These are phyloP conservation scores for Herpetomonas tarakana DNA, from an alignment of 208 protist genomes.

Conservation along the genomic window DNA sequence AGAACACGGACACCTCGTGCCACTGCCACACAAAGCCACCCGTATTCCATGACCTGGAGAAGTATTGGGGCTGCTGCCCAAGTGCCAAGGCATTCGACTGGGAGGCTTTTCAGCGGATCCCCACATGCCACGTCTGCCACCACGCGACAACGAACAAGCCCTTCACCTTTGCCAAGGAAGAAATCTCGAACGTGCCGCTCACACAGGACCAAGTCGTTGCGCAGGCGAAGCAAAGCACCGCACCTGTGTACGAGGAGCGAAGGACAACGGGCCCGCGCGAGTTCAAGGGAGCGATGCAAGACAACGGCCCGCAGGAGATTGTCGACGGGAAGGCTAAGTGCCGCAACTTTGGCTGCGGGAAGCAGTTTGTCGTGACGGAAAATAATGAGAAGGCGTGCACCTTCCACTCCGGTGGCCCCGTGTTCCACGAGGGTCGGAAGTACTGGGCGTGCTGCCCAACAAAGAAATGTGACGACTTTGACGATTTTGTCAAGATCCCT, in stretches of 20 bases:
- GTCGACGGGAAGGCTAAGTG: slow-evolving; percentile 75
- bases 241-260: slow-evolving; percentile 1
- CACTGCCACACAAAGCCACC: slow-evolving; percentile 63
- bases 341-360: slow-evolving; percentile 75
- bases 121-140: slow-evolving; percentile 44
- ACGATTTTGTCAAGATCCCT: slow-evolving; percentile 86
- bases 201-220: slow-evolving; percentile 25
- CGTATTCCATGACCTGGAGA: slow-evolving; percentile 84
- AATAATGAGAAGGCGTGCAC: slow-evolving; percentile 59
- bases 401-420: slow-evolving; percentile 73
- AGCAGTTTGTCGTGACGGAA: slow-evolving; percentile 76
- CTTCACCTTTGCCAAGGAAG: slow-evolving; percentile 40
- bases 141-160: slow-evolving; percentile 56
- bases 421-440: slow-evolving; percentile 87
- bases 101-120: slow-evolving; percentile 77
- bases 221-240: background rate
- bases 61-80: slow-evolving; percentile 80
- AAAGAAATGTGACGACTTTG: slow-evolving; percentile 80
- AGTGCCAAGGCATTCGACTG: slow-evolving; percentile 73
- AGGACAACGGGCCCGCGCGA: slow-evolving; percentile 60
- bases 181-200: slow-evolving; percentile 45
- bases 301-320: slow-evolving; percentile 47
- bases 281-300: slow-evolving; percentile 59
- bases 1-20: slow-evolving; percentile 66
- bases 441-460: slow-evolving; percentile 90